Base-by-base conservation (phyloP, 768 basidiomycete genomes). In the Lactarius sanguifluus region DNA sequence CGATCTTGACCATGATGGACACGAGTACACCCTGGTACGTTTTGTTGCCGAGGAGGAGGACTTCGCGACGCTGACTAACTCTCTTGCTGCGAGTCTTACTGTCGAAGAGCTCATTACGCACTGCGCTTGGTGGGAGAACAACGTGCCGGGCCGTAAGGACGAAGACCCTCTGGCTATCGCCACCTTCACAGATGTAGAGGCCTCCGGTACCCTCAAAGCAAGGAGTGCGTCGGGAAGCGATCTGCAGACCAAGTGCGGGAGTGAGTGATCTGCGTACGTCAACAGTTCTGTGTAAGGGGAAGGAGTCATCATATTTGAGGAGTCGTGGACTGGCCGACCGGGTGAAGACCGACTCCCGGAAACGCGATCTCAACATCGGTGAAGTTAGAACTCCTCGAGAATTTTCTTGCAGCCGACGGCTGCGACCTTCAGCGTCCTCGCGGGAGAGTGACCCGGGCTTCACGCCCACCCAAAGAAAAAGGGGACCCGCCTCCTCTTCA, bases 61-160 rank as follows among this genome's bases (percentile, higher is more conserved):
- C 36, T 20, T 52, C 28, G 25, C 3, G 16, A 28, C n/a, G 57
- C 64, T 2, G 4, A 1, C 23, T 43, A n/a, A 3, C 8, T 34
- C 34, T 34, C 34, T 34, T 34, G 34, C 9, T 1, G 9, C 34
- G 9, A 18, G 23, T 60, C 23, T 59, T 50, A 7, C 32, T 15
- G n/a, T 1, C 18, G 40, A 50, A 45, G 61, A 65, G 32, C 64
- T 38, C 61, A 67, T 61, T 73, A 43, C 1, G 6, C 18, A 5
- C 18, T 28, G 70, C 62, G 36, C 68, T 61, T 68, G 77, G 76
- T 15, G 79, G 77, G 61, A 72, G 73, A 65, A 72, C 76, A 57
- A 80, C 79, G 66, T 81, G 80, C 50, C 72, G 71, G 69, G 62
- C 61, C 34, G 79, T 80, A 56, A 79, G 71, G 62, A 76, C 16